A percentile compares a stretch with the other conserved stretches of the same genome.
These are phyloP conservation scores for Persicaria maculosa DNA, from an alignment of 148 eudicot species.

Conservation along the genomic window DNA sequence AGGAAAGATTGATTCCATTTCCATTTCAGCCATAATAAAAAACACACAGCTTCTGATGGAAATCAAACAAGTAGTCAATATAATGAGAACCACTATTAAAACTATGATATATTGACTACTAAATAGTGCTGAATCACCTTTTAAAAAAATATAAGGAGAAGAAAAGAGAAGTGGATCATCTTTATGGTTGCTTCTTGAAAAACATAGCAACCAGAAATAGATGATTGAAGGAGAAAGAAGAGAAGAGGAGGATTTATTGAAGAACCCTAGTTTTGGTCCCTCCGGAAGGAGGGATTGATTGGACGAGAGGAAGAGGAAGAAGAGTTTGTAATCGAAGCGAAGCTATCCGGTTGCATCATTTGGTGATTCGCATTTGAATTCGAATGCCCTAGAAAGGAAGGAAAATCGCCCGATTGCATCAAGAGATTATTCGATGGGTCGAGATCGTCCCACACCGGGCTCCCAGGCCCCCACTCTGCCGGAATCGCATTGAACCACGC, in stretches of 20 bases:
- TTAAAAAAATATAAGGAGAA: neutral
- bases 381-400: conserved; percentile 18
- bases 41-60: conserved; percentile 7
- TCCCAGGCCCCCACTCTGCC: conserved; percentile 45
- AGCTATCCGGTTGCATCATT: conserved; percentile 14
- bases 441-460: conserved; percentile 82
- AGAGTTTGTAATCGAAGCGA: conserved; percentile 5
- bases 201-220: neutral
- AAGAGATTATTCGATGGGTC: conserved; percentile 33
- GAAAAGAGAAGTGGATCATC: neutral
- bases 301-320: conserved; percentile 40
- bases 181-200: conserved; percentile 4
- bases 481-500: conserved; percentile 71
- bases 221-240: neutral
- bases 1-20: neutral
- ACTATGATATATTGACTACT: no score
- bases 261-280: neutral
- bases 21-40: neutral
- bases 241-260: no score
- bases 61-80: neutral
- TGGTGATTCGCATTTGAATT: neutral
- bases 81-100: conserved; percentile 2
- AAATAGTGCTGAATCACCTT: neutral
- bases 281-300: conserved; percentile 44
- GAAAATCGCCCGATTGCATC: conserved; percentile 6